These are phyloP conservation scores for Trifolium dubium DNA, from an alignment of 306 rosid species.

Conservation along the genomic window DNA sequence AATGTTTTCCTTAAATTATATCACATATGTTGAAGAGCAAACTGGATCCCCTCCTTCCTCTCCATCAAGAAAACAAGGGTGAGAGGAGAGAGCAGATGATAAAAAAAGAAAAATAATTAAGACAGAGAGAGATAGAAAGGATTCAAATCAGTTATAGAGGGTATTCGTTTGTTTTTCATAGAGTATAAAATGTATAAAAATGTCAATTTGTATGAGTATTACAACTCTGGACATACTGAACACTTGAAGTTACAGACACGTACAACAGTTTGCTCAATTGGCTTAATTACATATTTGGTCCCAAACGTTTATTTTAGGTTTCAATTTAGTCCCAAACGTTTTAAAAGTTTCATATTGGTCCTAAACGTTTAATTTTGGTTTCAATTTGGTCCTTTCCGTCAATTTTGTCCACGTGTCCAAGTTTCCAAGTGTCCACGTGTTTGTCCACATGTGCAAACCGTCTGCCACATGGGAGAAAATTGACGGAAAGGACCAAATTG, in stretches of 20 bases:
- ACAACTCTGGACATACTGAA: constrained; percentile 22
- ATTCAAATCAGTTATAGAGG: background rate
- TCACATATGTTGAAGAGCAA: background rate
- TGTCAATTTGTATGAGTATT: constrained; percentile 1
- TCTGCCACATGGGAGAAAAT: too few relatives aligned
- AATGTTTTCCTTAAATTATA: background rate
- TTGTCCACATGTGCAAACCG: too few relatives aligned
- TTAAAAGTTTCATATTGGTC: too few relatives aligned
- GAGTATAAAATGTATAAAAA: background rate
- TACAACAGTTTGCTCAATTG: too few relatives aligned
- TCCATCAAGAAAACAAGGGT: background rate
- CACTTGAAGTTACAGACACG: background rate
- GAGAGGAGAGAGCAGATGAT: background rate
- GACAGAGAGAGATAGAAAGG: background rate
- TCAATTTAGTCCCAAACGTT: too few relatives aligned
- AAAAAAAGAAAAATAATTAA: background rate
- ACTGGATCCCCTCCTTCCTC: background rate
- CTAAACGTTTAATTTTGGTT: too few relatives aligned
- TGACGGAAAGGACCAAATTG: too few relatives aligned
- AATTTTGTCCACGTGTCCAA: too few relatives aligned
- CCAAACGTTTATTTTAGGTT: too few relatives aligned
- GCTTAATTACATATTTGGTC: too few relatives aligned
- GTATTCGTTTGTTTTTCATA: constrained; percentile 3
- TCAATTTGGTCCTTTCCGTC: too few relatives aligned
- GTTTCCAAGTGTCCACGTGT: too few relatives aligned